phyloP scores from a whole-genome alignment of 2,329 filamentous ascomycete species.

The Trichophaea hybrida region DNA sequence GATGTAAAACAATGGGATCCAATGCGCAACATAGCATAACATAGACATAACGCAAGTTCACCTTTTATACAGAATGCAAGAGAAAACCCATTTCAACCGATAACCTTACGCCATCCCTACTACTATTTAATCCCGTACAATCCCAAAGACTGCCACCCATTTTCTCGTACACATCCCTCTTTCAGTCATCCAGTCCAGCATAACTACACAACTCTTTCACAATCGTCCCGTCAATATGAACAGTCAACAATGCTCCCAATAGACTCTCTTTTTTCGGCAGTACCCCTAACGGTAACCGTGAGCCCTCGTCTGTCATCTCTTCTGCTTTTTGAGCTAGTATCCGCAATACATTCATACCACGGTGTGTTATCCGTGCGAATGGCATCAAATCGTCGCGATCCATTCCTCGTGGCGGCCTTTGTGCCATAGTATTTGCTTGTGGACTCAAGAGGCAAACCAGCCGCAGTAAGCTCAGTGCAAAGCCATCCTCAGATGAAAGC shows the following conservation, averaged over 20 bases:
- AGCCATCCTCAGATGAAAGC: slow-evolving; percentile 71
- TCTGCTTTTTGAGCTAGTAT: slow-evolving; percentile 51
- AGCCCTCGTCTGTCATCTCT: slow-evolving; percentile 33
- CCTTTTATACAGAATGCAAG: slow-evolving; percentile 17
- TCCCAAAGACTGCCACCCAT: background rate
- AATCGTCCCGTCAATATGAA: slow-evolving; percentile 47
- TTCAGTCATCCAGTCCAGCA: slow-evolving; percentile 37
- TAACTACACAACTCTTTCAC: slow-evolving; percentile 55
- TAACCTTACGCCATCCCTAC: background rate
- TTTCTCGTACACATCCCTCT: background rate
- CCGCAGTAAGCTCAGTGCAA: slow-evolving; percentile 63
- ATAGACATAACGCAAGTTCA: background rate
- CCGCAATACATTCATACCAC: slow-evolving; percentile 53
- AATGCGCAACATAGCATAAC: slow-evolving; percentile 12
- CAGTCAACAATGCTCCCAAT: slow-evolving; percentile 51
- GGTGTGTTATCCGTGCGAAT: slow-evolving; percentile 43
- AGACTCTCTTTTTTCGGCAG: slow-evolving; percentile 54
- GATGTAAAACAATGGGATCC: slow-evolving; percentile 6
- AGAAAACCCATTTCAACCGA: slow-evolving; percentile 2
- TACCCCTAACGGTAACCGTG: slow-evolving; percentile 44
- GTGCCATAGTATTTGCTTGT: slow-evolving; percentile 41
- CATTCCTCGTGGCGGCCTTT: background rate
- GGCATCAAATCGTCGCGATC: slow-evolving; percentile 26
- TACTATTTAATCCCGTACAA: background rate
- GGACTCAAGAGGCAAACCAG: slow-evolving; percentile 59